Percentiles rank a stretch among this genome's conserved stretches.
phyloP scores from a whole-genome alignment of 202 grass and related monocot species.

The Saccharum hybrid region DNA sequence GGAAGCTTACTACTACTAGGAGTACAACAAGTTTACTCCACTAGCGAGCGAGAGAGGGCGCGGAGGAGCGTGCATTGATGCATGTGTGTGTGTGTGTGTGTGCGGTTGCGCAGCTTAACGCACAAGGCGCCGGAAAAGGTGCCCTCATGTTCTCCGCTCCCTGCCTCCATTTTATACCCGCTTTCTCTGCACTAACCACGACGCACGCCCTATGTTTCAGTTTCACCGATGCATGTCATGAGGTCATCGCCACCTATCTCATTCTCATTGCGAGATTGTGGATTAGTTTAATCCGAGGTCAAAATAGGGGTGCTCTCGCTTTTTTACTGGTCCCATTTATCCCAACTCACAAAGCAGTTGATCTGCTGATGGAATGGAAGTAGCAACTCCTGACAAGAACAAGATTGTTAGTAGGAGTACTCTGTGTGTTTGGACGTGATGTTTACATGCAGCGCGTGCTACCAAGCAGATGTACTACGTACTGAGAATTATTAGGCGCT shows the following conservation, averaged over 20 bases:
- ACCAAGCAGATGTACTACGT: too few species aligned
- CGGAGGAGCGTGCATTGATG: not conserved
- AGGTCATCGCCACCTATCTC: slow-evolving; percentile 10
- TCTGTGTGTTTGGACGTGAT: too few species aligned
- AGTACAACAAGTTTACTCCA: not conserved
- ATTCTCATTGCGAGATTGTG: not conserved
- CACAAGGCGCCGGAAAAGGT: slow-evolving; percentile 62
- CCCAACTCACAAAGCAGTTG: too few species aligned
- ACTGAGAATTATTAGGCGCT: too few species aligned
- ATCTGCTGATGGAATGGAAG: not conserved
- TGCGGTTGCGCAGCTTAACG: slow-evolving; percentile 36
- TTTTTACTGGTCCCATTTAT: not conserved
- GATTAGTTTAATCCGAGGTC: slow-evolving; percentile 44
- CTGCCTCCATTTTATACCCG: not conserved
- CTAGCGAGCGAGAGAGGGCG: not conserved
- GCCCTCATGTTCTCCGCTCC: slow-evolving; percentile 44
- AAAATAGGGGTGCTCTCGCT: slow-evolving; percentile 12
- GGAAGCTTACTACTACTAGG: slow-evolving; percentile 25
- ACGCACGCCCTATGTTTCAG: slow-evolving; percentile 4
- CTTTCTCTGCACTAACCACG: not conserved
- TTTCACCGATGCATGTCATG: slow-evolving; percentile 11
- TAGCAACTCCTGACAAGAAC: too few species aligned
- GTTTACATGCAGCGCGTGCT: too few species aligned
- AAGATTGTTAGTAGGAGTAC: too few species aligned
- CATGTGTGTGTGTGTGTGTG: too few species aligned